Conservation (phyloP, 2,329 filamentous ascomycete species). For the Emericellopsis atlantica region DNA sequence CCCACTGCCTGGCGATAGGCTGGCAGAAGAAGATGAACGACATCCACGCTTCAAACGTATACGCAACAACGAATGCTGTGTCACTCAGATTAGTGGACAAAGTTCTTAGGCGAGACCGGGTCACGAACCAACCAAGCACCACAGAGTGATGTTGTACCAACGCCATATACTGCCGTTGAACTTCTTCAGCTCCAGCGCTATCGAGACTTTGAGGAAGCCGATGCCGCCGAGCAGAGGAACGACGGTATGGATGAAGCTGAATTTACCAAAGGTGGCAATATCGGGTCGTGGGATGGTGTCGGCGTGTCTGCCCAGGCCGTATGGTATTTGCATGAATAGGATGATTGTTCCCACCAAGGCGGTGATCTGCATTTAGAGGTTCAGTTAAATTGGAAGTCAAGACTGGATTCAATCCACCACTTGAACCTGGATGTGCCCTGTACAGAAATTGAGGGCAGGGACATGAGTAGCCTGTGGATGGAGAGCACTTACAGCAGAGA, state of each 20-base stretch:
- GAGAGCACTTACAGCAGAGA: constrained; percentile 10
- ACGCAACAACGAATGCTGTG: background rate
- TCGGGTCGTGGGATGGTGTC: constrained; percentile 19
- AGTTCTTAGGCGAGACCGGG: background rate
- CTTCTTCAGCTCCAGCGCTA: constrained; percentile 9
- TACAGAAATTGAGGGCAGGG: background rate
- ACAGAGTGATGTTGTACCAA: constrained; percentile 8
- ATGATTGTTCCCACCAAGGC: constrained; percentile 13
- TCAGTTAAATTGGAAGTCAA: too few species aligned
- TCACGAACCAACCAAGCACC: background rate
- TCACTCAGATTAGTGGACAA: background rate
- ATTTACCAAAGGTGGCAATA: constrained; percentile 21
- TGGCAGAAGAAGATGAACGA: constrained; percentile 3
- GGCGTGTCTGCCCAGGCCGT: constrained; percentile 33
- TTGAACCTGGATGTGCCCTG: too few species aligned
- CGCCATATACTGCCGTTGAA: constrained; percentile 8
- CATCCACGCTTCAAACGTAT: background rate
- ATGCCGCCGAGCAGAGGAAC: constrained; percentile 19
- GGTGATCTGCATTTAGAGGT: constrained; percentile 9
- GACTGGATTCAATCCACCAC: too few species aligned
- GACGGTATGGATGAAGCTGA: constrained; percentile 31
- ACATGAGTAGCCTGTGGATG: background rate
- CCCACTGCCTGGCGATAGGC: constrained; percentile 2
- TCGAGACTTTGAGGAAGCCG: constrained; percentile 10
- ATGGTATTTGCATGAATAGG: constrained; percentile 27